A percentile compares a stretch with the other conserved stretches of the same genome.
Conservation (phyloP, 352 stramenopile genomes). For the Globisporangium paroecandrum region DNA sequence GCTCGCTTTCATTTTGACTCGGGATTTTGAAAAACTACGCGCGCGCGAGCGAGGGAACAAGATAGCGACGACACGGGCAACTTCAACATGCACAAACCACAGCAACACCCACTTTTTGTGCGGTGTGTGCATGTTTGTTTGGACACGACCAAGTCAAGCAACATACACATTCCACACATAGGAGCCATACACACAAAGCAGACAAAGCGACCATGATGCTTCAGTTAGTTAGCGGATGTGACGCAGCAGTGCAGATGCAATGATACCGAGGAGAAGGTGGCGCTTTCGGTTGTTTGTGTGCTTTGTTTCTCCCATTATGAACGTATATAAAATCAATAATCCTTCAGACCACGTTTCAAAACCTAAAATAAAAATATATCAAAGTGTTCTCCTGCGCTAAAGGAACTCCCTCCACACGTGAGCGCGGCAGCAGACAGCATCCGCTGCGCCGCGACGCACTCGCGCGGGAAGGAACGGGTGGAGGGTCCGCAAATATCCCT, state of each 20-base stretch:
- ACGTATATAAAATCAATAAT: conserved; percentile 9
- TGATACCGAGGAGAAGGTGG: no score
- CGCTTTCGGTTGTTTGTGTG: neutral
- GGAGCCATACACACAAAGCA: no score
- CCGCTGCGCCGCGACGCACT: neutral
- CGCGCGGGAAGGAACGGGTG: neutral
- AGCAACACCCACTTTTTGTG: no score
- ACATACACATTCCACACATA: no score
- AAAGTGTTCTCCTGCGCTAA: conserved; percentile 20
- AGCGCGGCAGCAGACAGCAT: neutral
- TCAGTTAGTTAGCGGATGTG: no score
- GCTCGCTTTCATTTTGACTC: neutral
- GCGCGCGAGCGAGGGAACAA: neutral
- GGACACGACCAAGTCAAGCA: no score
- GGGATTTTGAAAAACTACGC: neutral
- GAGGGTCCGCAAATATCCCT: conserved; percentile 10
- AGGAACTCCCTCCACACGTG: neutral
- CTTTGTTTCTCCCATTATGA: conserved; percentile 11
- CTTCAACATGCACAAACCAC: neutral
- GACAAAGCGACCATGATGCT: no score
- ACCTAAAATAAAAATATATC: conserved; percentile 26
- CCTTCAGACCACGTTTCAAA: conserved; percentile 18
- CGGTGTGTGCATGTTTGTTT: no score
- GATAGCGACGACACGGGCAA: neutral
- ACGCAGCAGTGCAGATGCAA: no score